Conservation (phyloP, 768 basidiomycete genomes). For the Trametes meyenii region DNA sequence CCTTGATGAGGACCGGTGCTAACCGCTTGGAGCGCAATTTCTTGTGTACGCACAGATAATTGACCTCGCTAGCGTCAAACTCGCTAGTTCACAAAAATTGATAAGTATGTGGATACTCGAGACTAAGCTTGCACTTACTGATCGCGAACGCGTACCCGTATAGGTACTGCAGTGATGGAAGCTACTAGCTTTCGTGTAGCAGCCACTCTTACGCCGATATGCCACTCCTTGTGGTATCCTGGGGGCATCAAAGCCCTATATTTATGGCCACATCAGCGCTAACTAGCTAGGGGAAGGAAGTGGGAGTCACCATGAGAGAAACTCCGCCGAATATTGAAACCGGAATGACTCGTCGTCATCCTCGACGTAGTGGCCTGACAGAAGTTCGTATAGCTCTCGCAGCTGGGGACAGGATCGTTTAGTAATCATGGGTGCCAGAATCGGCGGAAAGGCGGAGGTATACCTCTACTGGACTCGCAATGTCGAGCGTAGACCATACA, state of each 20-base stretch:
- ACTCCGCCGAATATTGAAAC: slow-evolving; percentile 94
- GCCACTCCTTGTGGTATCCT: slow-evolving; percentile 93
- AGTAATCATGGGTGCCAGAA: neutral
- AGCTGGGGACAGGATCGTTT: slow-evolving; percentile 47
- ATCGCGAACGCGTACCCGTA: slow-evolving; percentile 80
- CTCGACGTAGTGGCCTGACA: slow-evolving; percentile 95
- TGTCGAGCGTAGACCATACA: slow-evolving; percentile 85
- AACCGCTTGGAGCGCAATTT: slow-evolving; percentile 94
- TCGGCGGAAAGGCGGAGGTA: too few relatives aligned
- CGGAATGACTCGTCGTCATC: slow-evolving; percentile 96
- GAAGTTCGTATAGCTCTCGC: slow-evolving; percentile 88
- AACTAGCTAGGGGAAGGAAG: neutral
- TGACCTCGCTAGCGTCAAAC: slow-evolving; percentile 86
- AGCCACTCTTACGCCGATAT: slow-evolving; percentile 89
- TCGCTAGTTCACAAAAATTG: slow-evolving; percentile 44
- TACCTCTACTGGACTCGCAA: slow-evolving; percentile 76
- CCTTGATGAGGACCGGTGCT: slow-evolving; percentile 95
- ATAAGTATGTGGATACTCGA: neutral
- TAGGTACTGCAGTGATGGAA: slow-evolving; percentile 93
- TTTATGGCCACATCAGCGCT: neutral
- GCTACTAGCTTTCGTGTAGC: slow-evolving; percentile 93
- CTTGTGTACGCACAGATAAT: slow-evolving; percentile 97
- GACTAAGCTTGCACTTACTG: slow-evolving; percentile 54
- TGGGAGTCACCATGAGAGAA: slow-evolving; percentile 79
- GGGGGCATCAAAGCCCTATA: slow-evolving; percentile 92